A percentile compares a stretch with the other conserved stretches of the same genome.
phyloP scores from a whole-genome alignment of 768 basidiomycete genomes.

The Phanerochaete carnosa region DNA sequence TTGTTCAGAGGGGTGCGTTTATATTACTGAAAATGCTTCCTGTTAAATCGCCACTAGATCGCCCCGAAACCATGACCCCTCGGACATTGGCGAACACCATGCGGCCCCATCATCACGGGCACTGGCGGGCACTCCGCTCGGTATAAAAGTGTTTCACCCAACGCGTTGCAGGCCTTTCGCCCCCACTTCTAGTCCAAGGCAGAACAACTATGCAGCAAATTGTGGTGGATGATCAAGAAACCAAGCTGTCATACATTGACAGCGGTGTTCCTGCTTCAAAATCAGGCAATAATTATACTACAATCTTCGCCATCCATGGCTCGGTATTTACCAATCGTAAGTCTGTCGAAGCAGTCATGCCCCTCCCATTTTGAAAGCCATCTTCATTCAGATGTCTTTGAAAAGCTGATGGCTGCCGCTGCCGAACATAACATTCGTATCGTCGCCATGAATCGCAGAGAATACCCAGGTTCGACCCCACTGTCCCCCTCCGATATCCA shows the following conservation, averaged over 20 bases:
- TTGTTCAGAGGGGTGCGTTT: no score
- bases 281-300: not conserved
- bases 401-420: slow-evolving; percentile 11
- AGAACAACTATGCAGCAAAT: not conserved
- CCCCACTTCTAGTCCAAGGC: no score
- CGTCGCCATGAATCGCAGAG: slow-evolving; percentile 22
- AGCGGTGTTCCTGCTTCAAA: slow-evolving; percentile 6
- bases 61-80: no score
- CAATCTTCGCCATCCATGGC: slow-evolving; percentile 5
- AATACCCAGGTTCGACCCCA: slow-evolving; percentile 22
- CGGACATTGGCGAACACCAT: no score
- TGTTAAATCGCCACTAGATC: no score
- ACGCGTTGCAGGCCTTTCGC: no score
- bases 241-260: slow-evolving; percentile 14
- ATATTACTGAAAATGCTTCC: no score
- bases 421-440: slow-evolving; percentile 16
- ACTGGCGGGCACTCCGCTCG: no score
- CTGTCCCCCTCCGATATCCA: slow-evolving; percentile 13
- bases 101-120: no score
- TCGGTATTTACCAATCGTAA: not conserved
- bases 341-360: not conserved
- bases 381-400: slow-evolving; percentile 13
- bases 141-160: no score
- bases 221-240: not conserved
- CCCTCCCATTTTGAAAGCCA: not conserved